Evolutionary conservation across 2,329 filamentous ascomycete genomes (phyloP), one percentile per base, ranked within the genome.

Genomic region (Monosporascus ibericus): DNA sequence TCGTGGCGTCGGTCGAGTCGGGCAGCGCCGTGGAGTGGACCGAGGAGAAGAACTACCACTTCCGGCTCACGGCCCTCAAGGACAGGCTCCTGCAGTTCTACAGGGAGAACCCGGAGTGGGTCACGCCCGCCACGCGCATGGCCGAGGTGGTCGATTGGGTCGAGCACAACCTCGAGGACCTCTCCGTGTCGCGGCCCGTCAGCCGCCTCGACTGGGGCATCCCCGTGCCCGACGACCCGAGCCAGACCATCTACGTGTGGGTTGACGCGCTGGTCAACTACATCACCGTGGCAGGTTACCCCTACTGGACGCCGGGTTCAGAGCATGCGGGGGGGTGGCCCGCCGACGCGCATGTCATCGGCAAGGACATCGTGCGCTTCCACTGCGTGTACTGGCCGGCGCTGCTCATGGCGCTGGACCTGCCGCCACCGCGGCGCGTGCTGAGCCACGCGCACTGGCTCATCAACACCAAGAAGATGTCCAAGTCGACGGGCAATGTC

Each of bases 351-450:
- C 94, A 99, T 46, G 84, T 99, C 25, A 86, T 99, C 51, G 94
- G 94, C 48, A 99, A 99, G 71, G 94, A 99, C 68, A 99, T 99
- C 59, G 77, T 95, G 52, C 87, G 91, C 18, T 99, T 99, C 70
- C 95, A 99, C 68, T 92, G 90, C 69, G 86, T 99, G 47, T 99
- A 99, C 75, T 99, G 95, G 94, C 94, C 94, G 0, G 94, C 94
- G 3, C 87, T 99, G 61, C 83, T 99, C 17, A 87, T 99, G 79
- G 92, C 94, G 1, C 75, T 96, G 15, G 85, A 86, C 49, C 76
- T 97, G 5, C 87, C 90, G 1, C 75, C 88, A 1, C 90, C 94
- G 1, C 86, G 85, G 64, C 84, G 85, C 57, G 81, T 99, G 34
- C 75, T 99, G 2, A 90, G 90, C 49, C 94, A 99, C 67, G 91